phyloP scores from a whole-genome alignment of 2,329 filamentous ascomycete genomes.

The Cladosporium sp. region DNA sequence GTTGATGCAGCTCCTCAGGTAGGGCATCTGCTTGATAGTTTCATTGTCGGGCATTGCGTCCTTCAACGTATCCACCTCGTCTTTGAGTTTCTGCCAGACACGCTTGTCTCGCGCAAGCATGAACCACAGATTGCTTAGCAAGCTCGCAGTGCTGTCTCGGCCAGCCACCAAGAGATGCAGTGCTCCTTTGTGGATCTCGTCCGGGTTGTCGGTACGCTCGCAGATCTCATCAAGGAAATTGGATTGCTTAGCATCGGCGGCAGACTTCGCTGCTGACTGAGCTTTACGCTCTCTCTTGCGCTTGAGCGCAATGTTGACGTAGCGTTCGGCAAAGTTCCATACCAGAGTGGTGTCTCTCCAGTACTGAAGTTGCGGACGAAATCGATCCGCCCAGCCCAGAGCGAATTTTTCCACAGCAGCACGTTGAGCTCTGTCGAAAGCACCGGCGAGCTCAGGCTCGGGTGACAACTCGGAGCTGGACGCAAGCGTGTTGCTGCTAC shows the following conservation, averaged over 20 bases:
- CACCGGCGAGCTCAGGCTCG: constrained; percentile 43
- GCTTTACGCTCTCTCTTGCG: not conserved
- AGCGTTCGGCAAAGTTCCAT: constrained; percentile 47
- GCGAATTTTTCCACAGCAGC: constrained; percentile 41
- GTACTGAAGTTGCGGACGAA: constrained; percentile 38
- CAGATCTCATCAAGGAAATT: constrained; percentile 14
- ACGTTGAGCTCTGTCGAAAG: constrained; percentile 46
- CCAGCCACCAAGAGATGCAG: constrained; percentile 52
- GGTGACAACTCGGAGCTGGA: constrained; percentile 13
- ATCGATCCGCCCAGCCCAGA: constrained; percentile 37
- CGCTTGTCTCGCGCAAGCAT: constrained; percentile 25
- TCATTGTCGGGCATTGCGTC: constrained; percentile 44
- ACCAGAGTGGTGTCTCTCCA: constrained; percentile 42
- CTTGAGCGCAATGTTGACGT: constrained; percentile 47
- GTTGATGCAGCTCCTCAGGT: constrained; percentile 61
- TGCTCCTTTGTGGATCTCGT: constrained; percentile 41
- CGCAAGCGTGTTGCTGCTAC: constrained; percentile 37
- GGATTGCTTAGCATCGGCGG: not conserved
- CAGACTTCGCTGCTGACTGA: not conserved
- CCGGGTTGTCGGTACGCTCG: constrained; percentile 3
- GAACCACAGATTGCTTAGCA: constrained; percentile 46
- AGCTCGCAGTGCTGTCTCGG: constrained; percentile 53
- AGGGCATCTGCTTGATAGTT: constrained; percentile 28
- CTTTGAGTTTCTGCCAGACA: constrained; percentile 26
- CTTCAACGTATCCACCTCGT: constrained; percentile 25